Conservation (phyloP, 1,139 yeast species). For the Zygoascus sp. region DNA sequence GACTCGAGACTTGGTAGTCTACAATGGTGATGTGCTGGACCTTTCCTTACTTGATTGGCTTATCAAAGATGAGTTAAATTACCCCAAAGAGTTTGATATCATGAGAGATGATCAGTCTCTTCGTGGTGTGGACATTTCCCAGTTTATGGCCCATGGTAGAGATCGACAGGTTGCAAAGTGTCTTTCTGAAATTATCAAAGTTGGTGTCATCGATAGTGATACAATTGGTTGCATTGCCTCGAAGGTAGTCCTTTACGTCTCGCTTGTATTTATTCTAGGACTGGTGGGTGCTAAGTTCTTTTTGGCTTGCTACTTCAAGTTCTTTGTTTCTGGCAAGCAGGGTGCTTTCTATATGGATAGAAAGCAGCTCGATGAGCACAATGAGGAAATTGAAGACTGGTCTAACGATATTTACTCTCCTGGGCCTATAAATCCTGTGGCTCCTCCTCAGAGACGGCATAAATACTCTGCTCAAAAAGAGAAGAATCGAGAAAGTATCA, state of each 20-base stretch:
- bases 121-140: constrained; percentile 77
- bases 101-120: constrained; percentile 52
- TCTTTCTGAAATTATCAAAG: constrained; percentile 79
- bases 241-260: constrained; percentile 68
- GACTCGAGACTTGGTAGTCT: constrained; percentile 76
- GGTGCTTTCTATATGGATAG: constrained; percentile 67
- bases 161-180: constrained; percentile 77
- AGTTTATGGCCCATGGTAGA: constrained; percentile 61
- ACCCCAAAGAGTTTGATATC: constrained; percentile 66
- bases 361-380: constrained; percentile 49
- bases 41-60: constrained; percentile 73
- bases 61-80: constrained; percentile 58
- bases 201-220: constrained; percentile 84
- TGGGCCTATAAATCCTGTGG: constrained; percentile 49
- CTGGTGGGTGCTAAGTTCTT: constrained; percentile 72
- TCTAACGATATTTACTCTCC: constrained; percentile 51
- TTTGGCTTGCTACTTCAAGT: constrained; percentile 83
- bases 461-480: constrained; percentile 22
- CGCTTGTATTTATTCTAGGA: constrained; percentile 78
- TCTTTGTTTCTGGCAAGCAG: constrained; percentile 73
- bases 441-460: constrained; percentile 19
- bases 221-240: constrained; percentile 97
- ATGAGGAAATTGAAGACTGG: constrained; percentile 72
- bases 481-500: constrained; percentile 26
- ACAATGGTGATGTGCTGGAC: constrained; percentile 83